Base-by-base conservation (phyloP, 2,329 filamentous ascomycete genomes). In the Colletotrichum paranaense region DNA sequence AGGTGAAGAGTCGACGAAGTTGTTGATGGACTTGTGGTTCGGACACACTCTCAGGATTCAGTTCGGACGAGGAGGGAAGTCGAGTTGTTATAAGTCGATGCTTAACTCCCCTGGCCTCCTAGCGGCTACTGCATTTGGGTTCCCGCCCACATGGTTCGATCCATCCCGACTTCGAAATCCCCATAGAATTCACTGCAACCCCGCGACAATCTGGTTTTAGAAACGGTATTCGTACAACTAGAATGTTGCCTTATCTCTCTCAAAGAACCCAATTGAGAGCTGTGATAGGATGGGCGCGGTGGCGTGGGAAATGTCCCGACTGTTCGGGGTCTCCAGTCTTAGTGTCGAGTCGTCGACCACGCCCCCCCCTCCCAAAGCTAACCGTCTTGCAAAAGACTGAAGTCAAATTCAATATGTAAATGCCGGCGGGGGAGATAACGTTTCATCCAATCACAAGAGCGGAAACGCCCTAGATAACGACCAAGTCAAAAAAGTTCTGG, bases 341-440 rank as follows among this genome's bases (percentile, higher is more conserved):
- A 42, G 38, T 19, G 38, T 42, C 38, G 38, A 19, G 11, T 24
- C 12, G 52, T 22, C 52, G 22, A 14, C 52, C 52, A 14, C 26
- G 12, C 52, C n/a, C 62, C 58, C 62, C 58, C 24, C 8, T 35
- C 62, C 62, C 26, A 22, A 35, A 53, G 22, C 30, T n/a, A 55
- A 35, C 14, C 35, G 38, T 42, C 38, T 28, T 28, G 22, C 28
- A 5, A 22, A 62, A 30, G 32, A 42, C 30, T 28, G 52, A 63
- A 58, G 30, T 67, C 49, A 56, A 73, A 73, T 60, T 32, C 67
- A 66, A 73, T 70, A 65, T 49, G 60, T 73, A 70, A 73, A 38
- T 70, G 55, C 70, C 67, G 67, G 70, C 46, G 67, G 70, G 52
- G 67, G 70, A 73, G 70, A 70, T 73, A 70, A 66, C 67, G 38